These are phyloP conservation scores for Acacia pycnantha DNA, from an alignment of 331 rosid genomes.

Conservation along the genomic window DNA sequence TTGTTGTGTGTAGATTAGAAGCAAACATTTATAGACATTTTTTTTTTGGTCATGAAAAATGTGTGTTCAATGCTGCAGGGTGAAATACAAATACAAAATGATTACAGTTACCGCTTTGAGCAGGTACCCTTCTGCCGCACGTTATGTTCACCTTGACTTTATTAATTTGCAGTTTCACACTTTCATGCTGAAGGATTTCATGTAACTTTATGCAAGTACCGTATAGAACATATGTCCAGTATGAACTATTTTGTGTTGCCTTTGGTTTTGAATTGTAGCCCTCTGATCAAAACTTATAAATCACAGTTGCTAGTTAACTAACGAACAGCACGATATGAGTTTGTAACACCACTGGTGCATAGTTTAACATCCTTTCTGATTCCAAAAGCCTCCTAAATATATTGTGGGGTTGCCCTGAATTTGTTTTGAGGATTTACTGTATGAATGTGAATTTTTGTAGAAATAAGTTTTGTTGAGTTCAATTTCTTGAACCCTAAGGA, in stretches of 20 bases:
- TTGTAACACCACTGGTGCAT: neutral
- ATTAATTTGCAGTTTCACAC: conserved; percentile 20
- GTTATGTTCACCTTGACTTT: conserved; percentile 9
- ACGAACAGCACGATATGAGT: neutral
- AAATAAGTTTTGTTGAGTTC: neutral
- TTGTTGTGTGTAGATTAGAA: neutral
- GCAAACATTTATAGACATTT: neutral
- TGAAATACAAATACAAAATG: conserved; percentile 83
- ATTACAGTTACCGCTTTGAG: conserved; percentile 74
- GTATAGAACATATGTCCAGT: conserved; percentile 9
- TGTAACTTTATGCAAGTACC: conserved; percentile 19
- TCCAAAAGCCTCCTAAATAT: neutral
- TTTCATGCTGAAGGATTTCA: conserved; percentile 16
- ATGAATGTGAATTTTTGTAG: neutral
- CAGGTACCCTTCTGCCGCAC: conserved; percentile 55
- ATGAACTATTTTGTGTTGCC: conserved; percentile 2
- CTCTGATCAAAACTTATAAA: neutral
- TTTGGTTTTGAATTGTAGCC: neutral
- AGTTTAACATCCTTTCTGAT: neutral
- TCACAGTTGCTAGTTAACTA: neutral
- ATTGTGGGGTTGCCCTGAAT: neutral
- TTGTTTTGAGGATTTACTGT: neutral
- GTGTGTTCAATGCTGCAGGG: conserved; percentile 53
- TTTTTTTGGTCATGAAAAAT: neutral
- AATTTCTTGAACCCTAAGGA: neutral